Conservation (phyloP, 768 basidiomycete genomes). For the Lactarius quietus region DNA sequence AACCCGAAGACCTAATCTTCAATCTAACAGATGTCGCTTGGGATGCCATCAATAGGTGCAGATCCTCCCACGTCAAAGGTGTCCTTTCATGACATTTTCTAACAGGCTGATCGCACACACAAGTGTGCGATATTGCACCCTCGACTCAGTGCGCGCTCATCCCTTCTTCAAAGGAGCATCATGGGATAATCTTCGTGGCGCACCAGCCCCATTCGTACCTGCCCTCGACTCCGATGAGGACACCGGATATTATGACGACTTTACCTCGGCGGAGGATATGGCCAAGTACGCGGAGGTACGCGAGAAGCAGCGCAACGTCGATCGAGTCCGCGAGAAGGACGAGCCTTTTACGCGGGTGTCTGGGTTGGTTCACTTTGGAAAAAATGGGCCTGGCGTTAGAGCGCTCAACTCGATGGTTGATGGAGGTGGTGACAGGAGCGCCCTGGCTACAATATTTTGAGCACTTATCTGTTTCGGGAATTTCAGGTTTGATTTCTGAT, state of each 20-base stretch:
- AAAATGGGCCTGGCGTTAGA: constrained; percentile 68
- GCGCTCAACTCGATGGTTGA: constrained; percentile 32
- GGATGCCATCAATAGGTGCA: constrained; percentile 86
- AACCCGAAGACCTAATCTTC: constrained; percentile 94
- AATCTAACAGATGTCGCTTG: constrained; percentile 91
- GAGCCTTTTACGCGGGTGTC: constrained; percentile 68
- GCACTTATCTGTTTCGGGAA: neutral
- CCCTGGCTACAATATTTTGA: constrained; percentile 38
- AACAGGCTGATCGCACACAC: constrained; percentile 83
- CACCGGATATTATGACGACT: constrained; percentile 93
- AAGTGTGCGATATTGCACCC: constrained; percentile 69
- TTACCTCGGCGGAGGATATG: constrained; percentile 88
- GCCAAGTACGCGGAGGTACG: constrained; percentile 98
- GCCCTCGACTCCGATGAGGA: constrained; percentile 92
- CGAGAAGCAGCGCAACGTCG: constrained; percentile 95
- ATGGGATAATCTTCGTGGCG: constrained; percentile 77
- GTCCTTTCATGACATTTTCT: neutral
- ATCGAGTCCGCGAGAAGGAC: constrained; percentile 85
- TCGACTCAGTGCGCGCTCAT: constrained; percentile 68
- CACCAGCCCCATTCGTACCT: constrained; percentile 88
- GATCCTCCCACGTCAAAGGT: constrained; percentile 4
- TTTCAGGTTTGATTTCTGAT: constrained; percentile 4
- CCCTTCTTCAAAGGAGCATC: constrained; percentile 76
- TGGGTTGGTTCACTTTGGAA: constrained; percentile 94
- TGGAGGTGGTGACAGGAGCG: constrained; percentile 31